Conservation (phyloP, 768 basidiomycete species). For the Kwoniella dendrophila region DNA sequence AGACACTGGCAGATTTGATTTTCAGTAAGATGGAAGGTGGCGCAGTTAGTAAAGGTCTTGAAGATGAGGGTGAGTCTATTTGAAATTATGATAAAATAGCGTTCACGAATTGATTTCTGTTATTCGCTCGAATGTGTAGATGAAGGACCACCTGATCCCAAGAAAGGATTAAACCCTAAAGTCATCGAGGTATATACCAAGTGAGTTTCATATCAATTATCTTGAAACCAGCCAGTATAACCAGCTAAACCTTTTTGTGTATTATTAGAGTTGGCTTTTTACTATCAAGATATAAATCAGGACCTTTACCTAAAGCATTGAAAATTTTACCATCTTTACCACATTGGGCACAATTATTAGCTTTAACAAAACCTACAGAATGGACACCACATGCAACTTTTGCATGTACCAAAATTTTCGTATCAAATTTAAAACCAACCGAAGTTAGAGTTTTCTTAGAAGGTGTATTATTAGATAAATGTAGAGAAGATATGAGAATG, state of each 20-base stretch:
- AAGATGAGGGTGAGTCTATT: conserved; percentile 49
- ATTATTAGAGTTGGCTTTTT: conserved; percentile 75
- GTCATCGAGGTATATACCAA: conserved; percentile 91
- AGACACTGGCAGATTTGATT: conserved; percentile 92
- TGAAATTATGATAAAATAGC: not conserved
- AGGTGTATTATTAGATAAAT: conserved; percentile 84
- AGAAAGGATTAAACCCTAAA: conserved; percentile 84
- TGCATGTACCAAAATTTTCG: conserved; percentile 91
- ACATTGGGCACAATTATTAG: conserved; percentile 92
- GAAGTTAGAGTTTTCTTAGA: conserved; percentile 91
- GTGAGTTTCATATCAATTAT: conserved; percentile 59
- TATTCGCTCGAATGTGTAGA: conserved; percentile 28
- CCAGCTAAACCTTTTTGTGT: not conserved
- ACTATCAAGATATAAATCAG: conserved; percentile 86
- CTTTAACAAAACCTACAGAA: conserved; percentile 84
- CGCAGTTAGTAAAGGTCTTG: conserved; percentile 59
- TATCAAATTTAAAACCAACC: conserved; percentile 93
- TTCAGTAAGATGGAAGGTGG: conserved; percentile 83
- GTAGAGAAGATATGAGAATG: conserved; percentile 81
- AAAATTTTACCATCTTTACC: conserved; percentile 96
- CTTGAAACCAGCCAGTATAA: not conserved
- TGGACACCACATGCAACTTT: conserved; percentile 96
- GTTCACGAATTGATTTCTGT: not conserved
- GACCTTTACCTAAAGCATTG: conserved; percentile 92
- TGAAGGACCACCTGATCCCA: conserved; percentile 67